Evolutionary conservation across 306 rosid species (phyloP).

Genomic region (Cercis canadensis): DNA sequence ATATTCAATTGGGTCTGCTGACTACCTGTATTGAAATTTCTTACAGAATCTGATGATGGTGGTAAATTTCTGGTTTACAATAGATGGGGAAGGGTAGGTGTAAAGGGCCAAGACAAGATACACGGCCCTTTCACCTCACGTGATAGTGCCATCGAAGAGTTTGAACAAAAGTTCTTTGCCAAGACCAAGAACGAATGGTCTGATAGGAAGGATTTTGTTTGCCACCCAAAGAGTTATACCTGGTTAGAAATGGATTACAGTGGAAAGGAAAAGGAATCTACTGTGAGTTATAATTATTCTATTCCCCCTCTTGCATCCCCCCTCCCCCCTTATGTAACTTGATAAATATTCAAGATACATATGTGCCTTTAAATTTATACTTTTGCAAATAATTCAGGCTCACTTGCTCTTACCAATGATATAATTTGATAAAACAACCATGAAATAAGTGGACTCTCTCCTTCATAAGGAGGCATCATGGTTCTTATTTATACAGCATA

Average conservation of each 20-base stretch:
- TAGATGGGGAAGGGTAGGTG: slow-evolving; percentile 98
- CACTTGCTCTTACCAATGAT: not conserved
- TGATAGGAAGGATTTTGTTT: slow-evolving; percentile 56
- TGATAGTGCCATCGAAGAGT: slow-evolving; percentile 64
- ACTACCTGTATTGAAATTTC: slow-evolving; percentile 22
- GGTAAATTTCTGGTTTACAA: slow-evolving; percentile 73
- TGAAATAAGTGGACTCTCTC: slow-evolving; percentile 18
- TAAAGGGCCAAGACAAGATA: slow-evolving; percentile 83
- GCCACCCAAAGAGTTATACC: slow-evolving; percentile 65
- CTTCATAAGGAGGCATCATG: not conserved
- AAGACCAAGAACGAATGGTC: slow-evolving; percentile 87
- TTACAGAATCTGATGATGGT: slow-evolving; percentile 85
- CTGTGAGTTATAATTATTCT: slow-evolving; percentile 61
- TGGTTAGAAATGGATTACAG: slow-evolving; percentile 95
- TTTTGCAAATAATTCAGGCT: slow-evolving; percentile 9
- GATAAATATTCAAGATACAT: slow-evolving; percentile 12
- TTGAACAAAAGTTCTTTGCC: slow-evolving; percentile 68
- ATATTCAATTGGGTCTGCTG: slow-evolving; percentile 24
- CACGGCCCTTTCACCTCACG: slow-evolving; percentile 66
- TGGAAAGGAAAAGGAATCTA: slow-evolving; percentile 55
- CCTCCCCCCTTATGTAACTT: slow-evolving; percentile 25
- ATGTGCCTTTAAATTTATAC: not conserved
- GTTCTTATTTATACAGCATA: not conserved
- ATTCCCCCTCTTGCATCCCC: slow-evolving; percentile 21
- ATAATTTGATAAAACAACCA: not conserved